Evolutionary conservation across 2,329 filamentous ascomycete species (phyloP).

Genomic region (Didymella glomerata): DNA sequence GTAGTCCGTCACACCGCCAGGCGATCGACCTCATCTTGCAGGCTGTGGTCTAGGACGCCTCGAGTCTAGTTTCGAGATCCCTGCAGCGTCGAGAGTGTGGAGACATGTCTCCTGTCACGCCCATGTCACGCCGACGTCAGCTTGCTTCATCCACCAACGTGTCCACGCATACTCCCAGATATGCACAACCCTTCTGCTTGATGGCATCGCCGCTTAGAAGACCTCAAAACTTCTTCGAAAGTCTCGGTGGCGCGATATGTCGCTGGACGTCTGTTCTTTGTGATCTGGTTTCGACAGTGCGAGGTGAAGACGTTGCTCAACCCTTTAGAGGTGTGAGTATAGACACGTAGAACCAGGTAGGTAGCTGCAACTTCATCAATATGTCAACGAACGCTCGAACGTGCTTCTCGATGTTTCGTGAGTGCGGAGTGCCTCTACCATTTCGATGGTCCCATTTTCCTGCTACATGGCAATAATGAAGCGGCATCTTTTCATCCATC

Average conservation of each 20-base stretch:
- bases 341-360: not conserved
- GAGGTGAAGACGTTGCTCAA: too few relatives aligned
- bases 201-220: not conserved
- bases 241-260: not conserved
- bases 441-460: not conserved
- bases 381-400: not conserved
- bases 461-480: not conserved
- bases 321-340: not conserved
- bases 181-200: too few relatives aligned
- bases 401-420: not conserved
- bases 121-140: not conserved
- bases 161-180: too few relatives aligned
- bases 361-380: not conserved
- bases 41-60: not conserved
- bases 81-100: not conserved
- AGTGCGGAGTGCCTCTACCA: not conserved
- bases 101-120: not conserved
- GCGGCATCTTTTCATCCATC: not conserved
- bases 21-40: conserved; percentile 14
- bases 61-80: conserved; percentile 3
- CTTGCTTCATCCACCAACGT: not conserved
- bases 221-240: not conserved
- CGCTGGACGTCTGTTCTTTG: not conserved
- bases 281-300: too few relatives aligned
- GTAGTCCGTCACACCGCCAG: conserved; percentile 8